A percentile compares a stretch with the other conserved stretches of the same genome.
Evolutionary conservation across 164 flowering plant species (phyloP).

Genomic region (Hamamelis virginiana): DNA sequence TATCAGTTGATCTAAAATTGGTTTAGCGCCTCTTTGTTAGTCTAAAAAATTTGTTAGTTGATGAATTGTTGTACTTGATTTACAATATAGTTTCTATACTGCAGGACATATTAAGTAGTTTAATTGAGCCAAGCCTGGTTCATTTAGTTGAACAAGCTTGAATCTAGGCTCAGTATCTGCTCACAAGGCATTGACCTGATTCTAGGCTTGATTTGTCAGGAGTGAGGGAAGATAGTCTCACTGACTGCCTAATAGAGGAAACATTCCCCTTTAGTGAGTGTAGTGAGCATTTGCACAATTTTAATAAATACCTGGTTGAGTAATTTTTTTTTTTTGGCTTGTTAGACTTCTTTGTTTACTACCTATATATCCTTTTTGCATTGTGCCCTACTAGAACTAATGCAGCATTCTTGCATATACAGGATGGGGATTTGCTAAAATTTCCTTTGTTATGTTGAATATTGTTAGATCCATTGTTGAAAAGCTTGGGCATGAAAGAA

Average conservation of each 20-base stretch:
- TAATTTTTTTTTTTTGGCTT: too few relatives aligned
- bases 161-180: not conserved
- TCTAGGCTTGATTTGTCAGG: too few relatives aligned
- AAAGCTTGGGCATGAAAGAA: constrained; percentile 73
- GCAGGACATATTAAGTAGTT: not conserved
- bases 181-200: not conserved
- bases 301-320: not conserved
- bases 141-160: not conserved
- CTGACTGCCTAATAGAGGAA: not conserved
- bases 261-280: not conserved
- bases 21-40: not conserved
- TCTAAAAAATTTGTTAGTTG: too few relatives aligned
- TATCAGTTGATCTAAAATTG: not conserved
- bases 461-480: constrained; percentile 58
- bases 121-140: not conserved
- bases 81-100: not conserved
- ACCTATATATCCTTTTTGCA: not conserved
- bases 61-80: too few relatives aligned
- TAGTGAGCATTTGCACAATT: not conserved
- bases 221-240: not conserved
- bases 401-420: not conserved
- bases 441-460: constrained; percentile 11
- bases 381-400: not conserved
- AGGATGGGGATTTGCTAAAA: not conserved
- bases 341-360: not conserved